Evolutionary conservation across 495 filamentous ascomycete species (phyloP), one percentile per base, ranked within the genome.

Genomic region (Daldinia decipiens): DNA sequence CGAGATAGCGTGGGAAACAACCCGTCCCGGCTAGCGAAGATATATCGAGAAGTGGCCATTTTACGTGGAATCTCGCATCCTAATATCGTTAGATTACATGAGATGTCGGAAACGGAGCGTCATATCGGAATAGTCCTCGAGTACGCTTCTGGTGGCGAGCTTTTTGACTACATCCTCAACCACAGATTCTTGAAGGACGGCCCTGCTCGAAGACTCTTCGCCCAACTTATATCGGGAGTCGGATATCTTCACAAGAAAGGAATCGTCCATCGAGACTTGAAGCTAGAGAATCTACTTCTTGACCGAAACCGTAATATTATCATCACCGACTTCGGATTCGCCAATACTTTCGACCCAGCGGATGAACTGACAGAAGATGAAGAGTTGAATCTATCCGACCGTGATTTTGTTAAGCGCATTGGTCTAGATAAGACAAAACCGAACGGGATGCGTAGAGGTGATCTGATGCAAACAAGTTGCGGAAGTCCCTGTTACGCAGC

Each of bases 191-290:
- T 99, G 40, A 98, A 98, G 77, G 95, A 99, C 80, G 87, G 92
- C 58, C 88, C 93, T 13, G 95, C 95, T 24, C 88, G 96, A 54
- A 87, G 94, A 56, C 81, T 99, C 24, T 99, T 99, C 80, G 95
- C 95, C 38, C 95, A 99, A 78, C 85, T 99, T 12, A 91, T 98
- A 3, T 98, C 95, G 9, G 95, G 95, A 19, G 95, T 99, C 26
- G 95, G 95, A 21, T 99, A 99, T 81, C 84, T 99, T 65, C 95
- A 99, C 80, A 98, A 98, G 80, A 99, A 98, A 79, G 95, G 95
- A 45, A 99, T 99, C 76, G 95, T 99, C 24, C 95, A 99, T 75
- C 91, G 95, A 74, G 95, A 99, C 81, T 83, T 99, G 59, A 99
- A 99, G 80, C 84, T 99, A 65, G 95, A 99, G 80, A 99, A 99